Evolutionary conservation across 2,329 filamentous ascomycete genomes (phyloP), one percentile per base, ranked within the genome.

Genomic region (Berkeleyomyces rouxiae): DNA sequence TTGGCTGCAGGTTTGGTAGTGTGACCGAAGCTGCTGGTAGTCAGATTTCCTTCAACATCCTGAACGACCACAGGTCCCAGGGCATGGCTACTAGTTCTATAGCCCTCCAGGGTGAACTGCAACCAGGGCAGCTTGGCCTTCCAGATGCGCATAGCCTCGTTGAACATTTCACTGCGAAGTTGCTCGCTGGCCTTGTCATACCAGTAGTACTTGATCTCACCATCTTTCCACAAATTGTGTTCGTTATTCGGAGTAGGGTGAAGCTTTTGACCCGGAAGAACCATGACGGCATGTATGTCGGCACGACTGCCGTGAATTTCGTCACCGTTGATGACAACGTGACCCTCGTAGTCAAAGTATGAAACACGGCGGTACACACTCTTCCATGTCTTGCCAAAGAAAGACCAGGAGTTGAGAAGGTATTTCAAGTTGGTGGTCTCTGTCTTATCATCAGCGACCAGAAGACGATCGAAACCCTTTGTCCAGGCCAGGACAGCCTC

Each of bases 241-340:
- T 49, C 53, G 4, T 58, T 36, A 13, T 23, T 43, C 7, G 63
- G 51, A 13, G 61, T 40, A n/a, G 47, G 23, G 9, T 58, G 57
- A 10, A 39, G 10, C 9, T 37, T 39, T 6, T 23, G 23, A 23
- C 23, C 23, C 23, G 23, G 23, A 23, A 23, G 23, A 23, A 23
- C 23, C 23, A 23, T 23, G 23, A 2, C 23, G 23, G 23, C 23
- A 23, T 23, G 23, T 2, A 23, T 23, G 13, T 61, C 55, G 16
- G 57, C 43, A 6, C 37, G 36, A 16, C 44, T 60, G 40, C 63
- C 63, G 16, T 60, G 63, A 57, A 65, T 46, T 40, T 59, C 36
- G 43, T 65, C 63, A 43, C 57, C 57, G 31, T 65, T 51, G 11
- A 65, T 63, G 39, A 63, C 51, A 49, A 61, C 61, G 13, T 49